Conservation (phyloP, 75 land plant species). For the Sequoia sempervirens region DNA sequence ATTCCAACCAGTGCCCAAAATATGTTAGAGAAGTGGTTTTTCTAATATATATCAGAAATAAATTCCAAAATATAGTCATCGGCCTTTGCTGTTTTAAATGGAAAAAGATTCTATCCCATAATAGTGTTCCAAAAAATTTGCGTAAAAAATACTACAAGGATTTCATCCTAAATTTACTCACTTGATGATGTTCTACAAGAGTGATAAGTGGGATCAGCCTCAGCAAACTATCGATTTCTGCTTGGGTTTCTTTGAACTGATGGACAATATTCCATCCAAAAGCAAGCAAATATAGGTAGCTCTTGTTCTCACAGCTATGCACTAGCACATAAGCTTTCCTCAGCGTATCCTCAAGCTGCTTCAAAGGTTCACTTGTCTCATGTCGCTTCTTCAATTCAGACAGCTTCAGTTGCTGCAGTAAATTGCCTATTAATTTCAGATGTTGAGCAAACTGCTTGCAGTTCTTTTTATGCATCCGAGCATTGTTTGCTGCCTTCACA, state of each 20-base stretch:
- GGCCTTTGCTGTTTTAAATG: not conserved
- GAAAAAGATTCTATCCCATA: not conserved
- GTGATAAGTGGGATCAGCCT: slow-evolving; percentile 39
- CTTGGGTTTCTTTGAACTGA: slow-evolving; percentile 34
- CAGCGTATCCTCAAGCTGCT: slow-evolving; percentile 36
- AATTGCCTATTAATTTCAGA: slow-evolving; percentile 37
- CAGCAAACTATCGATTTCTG: slow-evolving; percentile 40
- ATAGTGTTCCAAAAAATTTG: not conserved
- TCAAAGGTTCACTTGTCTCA: slow-evolving; percentile 38
- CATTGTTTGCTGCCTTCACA: slow-evolving; percentile 35
- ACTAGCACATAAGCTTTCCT: slow-evolving; percentile 31
- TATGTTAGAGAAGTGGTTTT: not conserved
- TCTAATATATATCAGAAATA: not conserved
- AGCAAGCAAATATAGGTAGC: slow-evolving; percentile 40
- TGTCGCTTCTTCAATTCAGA: slow-evolving; percentile 27
- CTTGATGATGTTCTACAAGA: slow-evolving; percentile 35
- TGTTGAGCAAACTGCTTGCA: slow-evolving; percentile 41
- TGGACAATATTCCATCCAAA: slow-evolving; percentile 40
- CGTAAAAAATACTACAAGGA: not conserved
- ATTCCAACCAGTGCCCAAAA: not conserved
- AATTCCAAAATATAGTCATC: not conserved
- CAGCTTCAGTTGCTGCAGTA: slow-evolving; percentile 33
- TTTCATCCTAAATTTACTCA: slow-evolving; percentile 8
- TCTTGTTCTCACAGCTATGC: slow-evolving; percentile 45
- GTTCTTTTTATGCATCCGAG: slow-evolving; percentile 52